phyloP scores from a whole-genome alignment of 352 stramenopile species.

The Phytopythium delawarense region DNA sequence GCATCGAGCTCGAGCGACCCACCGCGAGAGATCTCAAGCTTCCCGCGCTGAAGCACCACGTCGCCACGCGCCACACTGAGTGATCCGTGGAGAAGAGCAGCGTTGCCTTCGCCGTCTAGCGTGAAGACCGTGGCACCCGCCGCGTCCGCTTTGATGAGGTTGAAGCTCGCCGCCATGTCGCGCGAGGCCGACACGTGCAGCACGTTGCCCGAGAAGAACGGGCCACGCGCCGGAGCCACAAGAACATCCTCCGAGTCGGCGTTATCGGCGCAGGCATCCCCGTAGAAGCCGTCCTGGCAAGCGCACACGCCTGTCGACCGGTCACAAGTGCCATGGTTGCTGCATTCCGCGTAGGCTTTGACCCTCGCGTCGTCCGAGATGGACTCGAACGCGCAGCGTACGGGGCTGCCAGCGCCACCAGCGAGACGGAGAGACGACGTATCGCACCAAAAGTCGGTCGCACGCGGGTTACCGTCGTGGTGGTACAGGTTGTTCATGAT shows the following conservation, averaged over 20 bases:
- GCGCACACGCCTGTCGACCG: slow-evolving; percentile 40
- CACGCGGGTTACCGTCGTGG: slow-evolving; percentile 53
- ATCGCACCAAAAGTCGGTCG: slow-evolving; percentile 59
- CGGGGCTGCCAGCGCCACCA: background rate
- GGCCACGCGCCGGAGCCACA: slow-evolving; percentile 34
- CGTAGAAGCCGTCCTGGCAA: slow-evolving; percentile 63
- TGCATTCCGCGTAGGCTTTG: slow-evolving; percentile 57
- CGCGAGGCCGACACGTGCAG: slow-evolving; percentile 50
- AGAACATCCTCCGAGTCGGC: slow-evolving; percentile 62
- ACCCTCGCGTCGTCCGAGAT: slow-evolving; percentile 37
- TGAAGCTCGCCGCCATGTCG: slow-evolving; percentile 44
- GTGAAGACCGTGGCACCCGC: slow-evolving; percentile 45
- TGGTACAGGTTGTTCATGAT: slow-evolving; percentile 80
- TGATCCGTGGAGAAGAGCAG: slow-evolving; percentile 37
- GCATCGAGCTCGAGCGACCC: slow-evolving; percentile 37
- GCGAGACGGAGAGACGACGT: slow-evolving; percentile 3
- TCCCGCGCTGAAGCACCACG: slow-evolving; percentile 41
- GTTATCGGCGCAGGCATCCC: slow-evolving; percentile 65
- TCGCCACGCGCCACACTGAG: slow-evolving; percentile 43
- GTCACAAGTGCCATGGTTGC: slow-evolving; percentile 54
- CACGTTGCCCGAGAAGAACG: slow-evolving; percentile 70
- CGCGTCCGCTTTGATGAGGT: slow-evolving; percentile 64
- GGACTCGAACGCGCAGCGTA: slow-evolving; percentile 46
- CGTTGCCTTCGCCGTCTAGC: slow-evolving; percentile 49
- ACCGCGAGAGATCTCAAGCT: slow-evolving; percentile 31